Evolutionary conservation across 768 basidiomycete species (phyloP), one percentile per base, ranked within the genome.

Genomic region (Gyrodon lividus): DNA sequence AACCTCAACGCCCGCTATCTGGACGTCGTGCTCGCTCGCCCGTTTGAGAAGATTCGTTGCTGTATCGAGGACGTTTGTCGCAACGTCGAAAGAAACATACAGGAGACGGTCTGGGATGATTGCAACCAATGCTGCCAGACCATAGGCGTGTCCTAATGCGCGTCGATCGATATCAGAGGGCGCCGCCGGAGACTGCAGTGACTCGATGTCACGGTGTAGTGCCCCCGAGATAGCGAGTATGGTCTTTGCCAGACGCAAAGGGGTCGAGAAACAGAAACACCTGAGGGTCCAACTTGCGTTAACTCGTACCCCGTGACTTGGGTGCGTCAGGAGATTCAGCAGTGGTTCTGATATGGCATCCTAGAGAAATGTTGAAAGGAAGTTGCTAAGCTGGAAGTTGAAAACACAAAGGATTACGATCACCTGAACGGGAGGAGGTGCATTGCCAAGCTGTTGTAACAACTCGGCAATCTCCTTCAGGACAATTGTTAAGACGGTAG

Each of bases 41-140:
- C 87, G 82, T 63, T 96, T 98, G 47, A 99, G 79, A 9, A 99
- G 79, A 50, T 88, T 84, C 2, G 89, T 91, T 1, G 96, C 89
- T 69, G 91, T 87, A 61, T 97, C 92, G 50, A 98, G 82, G 16
- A 94, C 87, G 64, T 89, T 95, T 5, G 92, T 84, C 34, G 86
- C 86, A 59, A 95, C 82, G 64, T 98, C 96, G 69, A 93, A 93
- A 5, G 94, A 95, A 40, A 96, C 90, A 59, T 98, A 98, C 1
- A 99, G 76, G 0, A 95, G 93, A 20, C 91, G 81, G 53, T 87
- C 81, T 0, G 92, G 89, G 31, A 96, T 88, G 51, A 92, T 78
- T 22, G 92, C 85, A 12, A 98, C 83, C 23, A 98, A 77, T 4
- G 89, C 87, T 2, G 92, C 86, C 20, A 99, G 81, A 9, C 92